Percentiles rank a stretch among this genome's conserved stretches.
Conservation (phyloP, 305 asterid species). For the Solanum hybrid region DNA sequence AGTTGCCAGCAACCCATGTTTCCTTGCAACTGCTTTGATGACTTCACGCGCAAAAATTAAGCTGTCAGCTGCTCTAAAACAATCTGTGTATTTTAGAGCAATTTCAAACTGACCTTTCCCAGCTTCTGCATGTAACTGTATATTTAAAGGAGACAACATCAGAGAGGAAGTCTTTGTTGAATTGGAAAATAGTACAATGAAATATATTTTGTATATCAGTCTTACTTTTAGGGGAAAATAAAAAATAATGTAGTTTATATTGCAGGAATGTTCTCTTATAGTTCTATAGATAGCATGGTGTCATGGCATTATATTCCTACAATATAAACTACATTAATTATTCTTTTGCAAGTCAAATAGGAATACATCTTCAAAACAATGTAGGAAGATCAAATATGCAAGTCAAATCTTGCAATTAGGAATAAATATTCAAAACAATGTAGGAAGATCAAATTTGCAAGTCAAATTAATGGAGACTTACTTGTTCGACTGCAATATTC, state of each 20-base stretch:
- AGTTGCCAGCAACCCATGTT: slow-evolving; percentile 79
- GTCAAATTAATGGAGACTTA: slow-evolving; percentile 11
- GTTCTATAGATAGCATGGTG: not conserved
- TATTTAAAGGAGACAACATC: slow-evolving; percentile 1
- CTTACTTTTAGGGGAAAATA: not conserved
- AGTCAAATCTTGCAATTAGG: not conserved
- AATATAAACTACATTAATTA: not conserved
- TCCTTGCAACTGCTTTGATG: slow-evolving; percentile 78
- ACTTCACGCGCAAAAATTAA: slow-evolving; percentile 72
- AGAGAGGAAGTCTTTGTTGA: not conserved
- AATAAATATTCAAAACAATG: not conserved
- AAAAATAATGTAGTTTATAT: not conserved
- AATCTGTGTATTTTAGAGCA: slow-evolving; percentile 57
- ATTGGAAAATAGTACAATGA: not conserved
- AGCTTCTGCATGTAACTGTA: slow-evolving; percentile 82
- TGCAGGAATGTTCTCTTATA: not conserved
- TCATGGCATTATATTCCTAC: not conserved
- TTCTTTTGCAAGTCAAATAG: not conserved
- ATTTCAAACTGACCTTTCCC: slow-evolving; percentile 88
- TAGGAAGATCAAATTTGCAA: not conserved
- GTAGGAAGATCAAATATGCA: not conserved
- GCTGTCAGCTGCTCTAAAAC: slow-evolving; percentile 64
- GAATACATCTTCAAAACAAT: not conserved
- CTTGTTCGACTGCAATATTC: slow-evolving; percentile 93
- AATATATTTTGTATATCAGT: not conserved